Evolutionary conservation across 2,329 filamentous ascomycete species (phyloP), one percentile per base, ranked within the genome.

Genomic region (Nemania serpens): DNA sequence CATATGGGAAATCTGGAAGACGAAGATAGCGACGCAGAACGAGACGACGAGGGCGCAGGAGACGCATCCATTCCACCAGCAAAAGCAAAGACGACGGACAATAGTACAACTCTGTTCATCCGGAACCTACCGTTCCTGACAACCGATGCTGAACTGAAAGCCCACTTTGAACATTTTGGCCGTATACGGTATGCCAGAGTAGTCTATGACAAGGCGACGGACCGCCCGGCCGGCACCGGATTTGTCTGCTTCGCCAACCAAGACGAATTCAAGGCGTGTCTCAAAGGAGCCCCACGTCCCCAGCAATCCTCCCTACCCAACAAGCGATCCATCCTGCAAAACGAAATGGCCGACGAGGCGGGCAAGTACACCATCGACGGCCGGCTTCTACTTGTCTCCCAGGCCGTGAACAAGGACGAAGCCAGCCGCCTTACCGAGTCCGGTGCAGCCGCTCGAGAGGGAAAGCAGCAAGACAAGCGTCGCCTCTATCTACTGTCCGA

Each of bases 121-220:
- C 91, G 95, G 67, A 99, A 99, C 73, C 80, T 99, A 12, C 94
- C 96, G 0, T 99, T 96, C 75, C 93, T 90, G 1, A 88, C 88
- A 45, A 90, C 90, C 17, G 93, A 99, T 69, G 89, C 93, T 53
- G 83, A 87, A 50, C 84, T 99, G 46, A 90, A 93, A 72, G 83
- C 88, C 52, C 94, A 97, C 74, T 99, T 99, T 72, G 80, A 81
- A n/a, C 82, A 89, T 70, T 98, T 99, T 70, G 96, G 95, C 25
- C 84, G 84, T n/a, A 81, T 97, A 41, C 86, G 93, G 39, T 99
- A 98, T 74, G 95, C 94, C 5, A 86, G 96, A 66, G 88, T 97
- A 10, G 96, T 99, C 39, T 85, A 96, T 73, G 94, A 99, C 73
- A 88, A 84, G 48, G 86, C 87, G 22, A 97, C 92, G 0, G 93